Evolutionary conservation across 208 protist species (phyloP).

Genomic region (Crithidia brevicula): DNA sequence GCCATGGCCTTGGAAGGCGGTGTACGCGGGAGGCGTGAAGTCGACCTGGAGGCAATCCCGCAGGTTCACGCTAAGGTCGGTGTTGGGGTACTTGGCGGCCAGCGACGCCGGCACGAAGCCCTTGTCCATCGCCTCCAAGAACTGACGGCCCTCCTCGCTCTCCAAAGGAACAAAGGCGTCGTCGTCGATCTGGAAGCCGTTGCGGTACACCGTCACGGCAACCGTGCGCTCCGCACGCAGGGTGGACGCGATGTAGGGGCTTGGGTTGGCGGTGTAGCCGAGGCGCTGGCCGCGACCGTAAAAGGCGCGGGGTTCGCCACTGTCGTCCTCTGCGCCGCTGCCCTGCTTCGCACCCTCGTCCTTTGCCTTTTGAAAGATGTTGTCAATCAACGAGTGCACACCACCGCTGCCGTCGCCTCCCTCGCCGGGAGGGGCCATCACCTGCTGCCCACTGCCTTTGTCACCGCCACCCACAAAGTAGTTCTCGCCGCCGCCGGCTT

Average conservation of each 20-base stretch:
- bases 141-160: constrained; percentile 48
- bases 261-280: constrained; percentile 68
- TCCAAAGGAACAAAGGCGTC: constrained; percentile 48
- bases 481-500: constrained; percentile 18
- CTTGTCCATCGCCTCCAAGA: constrained; percentile 57
- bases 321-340: constrained; percentile 7
- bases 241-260: constrained; percentile 68
- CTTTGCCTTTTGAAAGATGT: constrained; percentile 40
- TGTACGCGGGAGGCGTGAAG: constrained; percentile 49
- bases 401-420: constrained; percentile 1
- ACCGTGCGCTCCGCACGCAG: constrained; percentile 52
- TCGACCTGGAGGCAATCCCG: constrained; percentile 57
- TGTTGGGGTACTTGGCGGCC: constrained; percentile 56
- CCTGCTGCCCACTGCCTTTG: constrained; percentile 58
- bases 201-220: constrained; percentile 63
- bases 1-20: constrained; percentile 68
- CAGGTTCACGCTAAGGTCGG: constrained; percentile 63
- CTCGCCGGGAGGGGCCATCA: constrained; percentile 38
- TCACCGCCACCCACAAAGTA: constrained; percentile 66
- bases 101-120: constrained; percentile 65
- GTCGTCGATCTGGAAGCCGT: constrained; percentile 69
- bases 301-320: constrained; percentile 50
- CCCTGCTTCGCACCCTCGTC: constrained; percentile 23
- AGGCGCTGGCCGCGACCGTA: constrained; percentile 75
- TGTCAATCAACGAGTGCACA: constrained; percentile 36